phyloP scores from a whole-genome alignment of 1,139 yeast species.

The Kodamaea alishanica region DNA sequence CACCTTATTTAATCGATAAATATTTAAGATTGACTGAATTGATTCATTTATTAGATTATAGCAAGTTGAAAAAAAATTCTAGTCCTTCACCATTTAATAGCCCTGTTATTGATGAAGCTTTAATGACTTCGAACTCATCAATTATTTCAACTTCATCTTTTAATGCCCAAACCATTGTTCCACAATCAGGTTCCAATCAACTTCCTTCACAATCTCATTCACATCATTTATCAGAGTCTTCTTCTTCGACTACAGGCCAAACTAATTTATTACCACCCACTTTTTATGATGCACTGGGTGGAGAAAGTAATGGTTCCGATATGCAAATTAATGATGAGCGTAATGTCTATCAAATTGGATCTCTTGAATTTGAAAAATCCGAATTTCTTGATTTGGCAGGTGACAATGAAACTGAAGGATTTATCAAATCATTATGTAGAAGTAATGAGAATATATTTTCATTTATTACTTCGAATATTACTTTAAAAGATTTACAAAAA shows the following conservation, averaged over 20 bases:
- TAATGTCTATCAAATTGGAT: constrained; percentile 50
- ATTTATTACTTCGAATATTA: constrained; percentile 44
- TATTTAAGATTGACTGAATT: constrained; percentile 59
- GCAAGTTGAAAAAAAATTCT: constrained; percentile 5
- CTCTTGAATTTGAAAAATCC: constrained; percentile 52
- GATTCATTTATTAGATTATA: constrained; percentile 39
- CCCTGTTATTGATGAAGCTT: constrained; percentile 11
- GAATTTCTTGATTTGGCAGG: constrained; percentile 46
- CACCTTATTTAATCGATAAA: constrained; percentile 67
- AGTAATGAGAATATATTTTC: constrained; percentile 45
- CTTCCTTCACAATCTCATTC: too few relatives aligned
- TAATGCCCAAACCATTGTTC: not conserved
- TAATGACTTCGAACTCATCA: constrained; percentile 9
- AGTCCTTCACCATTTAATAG: constrained; percentile 3
- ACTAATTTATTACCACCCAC: too few relatives aligned
- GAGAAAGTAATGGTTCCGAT: constrained; percentile 6
- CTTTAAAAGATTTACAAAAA: constrained; percentile 46
- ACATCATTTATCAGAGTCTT: too few relatives aligned
- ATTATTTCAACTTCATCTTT: constrained; percentile 7
- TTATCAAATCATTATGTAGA: constrained; percentile 46
- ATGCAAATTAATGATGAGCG: constrained; percentile 13
- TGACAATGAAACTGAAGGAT: constrained; percentile 49
- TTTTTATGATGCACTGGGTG: not conserved
- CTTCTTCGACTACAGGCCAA: too few relatives aligned
- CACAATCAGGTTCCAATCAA: not conserved